Percentiles rank a stretch among this genome's conserved stretches.
Evolutionary conservation across 106 monocot species (phyloP).

Genomic region (Dioscorea zingiberensis): DNA sequence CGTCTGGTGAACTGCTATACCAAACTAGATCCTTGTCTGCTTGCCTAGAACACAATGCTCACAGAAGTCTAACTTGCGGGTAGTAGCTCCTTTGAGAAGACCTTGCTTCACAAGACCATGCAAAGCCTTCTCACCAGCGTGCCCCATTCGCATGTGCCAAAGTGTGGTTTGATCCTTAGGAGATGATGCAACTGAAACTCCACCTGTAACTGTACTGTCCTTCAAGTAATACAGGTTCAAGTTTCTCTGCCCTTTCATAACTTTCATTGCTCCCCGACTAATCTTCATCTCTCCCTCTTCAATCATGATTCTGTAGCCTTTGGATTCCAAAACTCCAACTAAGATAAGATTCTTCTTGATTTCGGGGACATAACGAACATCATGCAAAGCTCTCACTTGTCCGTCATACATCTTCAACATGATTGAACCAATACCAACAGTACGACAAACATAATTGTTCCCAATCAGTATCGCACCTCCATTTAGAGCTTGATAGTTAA

Average conservation of each 20-base stretch:
- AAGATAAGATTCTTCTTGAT: conserved; percentile 2
- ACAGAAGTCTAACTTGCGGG: conserved; percentile 5
- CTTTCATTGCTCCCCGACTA: background rate
- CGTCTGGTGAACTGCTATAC: background rate
- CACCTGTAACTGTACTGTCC: background rate
- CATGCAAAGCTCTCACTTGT: background rate
- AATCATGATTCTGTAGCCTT: background rate
- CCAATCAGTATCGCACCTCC: background rate
- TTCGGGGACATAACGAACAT: background rate
- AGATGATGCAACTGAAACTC: background rate
- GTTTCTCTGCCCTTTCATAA: background rate
- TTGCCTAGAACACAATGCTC: conserved; percentile 7
- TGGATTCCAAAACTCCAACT: background rate
- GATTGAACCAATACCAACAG: background rate
- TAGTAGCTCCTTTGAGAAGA: background rate
- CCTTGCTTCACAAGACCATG: background rate
- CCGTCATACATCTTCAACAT: background rate
- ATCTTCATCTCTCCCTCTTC: background rate
- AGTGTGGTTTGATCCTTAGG: background rate
- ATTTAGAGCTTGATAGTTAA: background rate
- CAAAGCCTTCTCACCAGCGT: background rate
- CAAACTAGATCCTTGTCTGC: conserved; percentile 5
- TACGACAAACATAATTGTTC: background rate
- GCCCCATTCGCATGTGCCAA: background rate
- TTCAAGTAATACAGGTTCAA: background rate